These are phyloP conservation scores for Mycena sanguinolenta DNA, from an alignment of 768 basidiomycete genomes.

Conservation along the genomic window DNA sequence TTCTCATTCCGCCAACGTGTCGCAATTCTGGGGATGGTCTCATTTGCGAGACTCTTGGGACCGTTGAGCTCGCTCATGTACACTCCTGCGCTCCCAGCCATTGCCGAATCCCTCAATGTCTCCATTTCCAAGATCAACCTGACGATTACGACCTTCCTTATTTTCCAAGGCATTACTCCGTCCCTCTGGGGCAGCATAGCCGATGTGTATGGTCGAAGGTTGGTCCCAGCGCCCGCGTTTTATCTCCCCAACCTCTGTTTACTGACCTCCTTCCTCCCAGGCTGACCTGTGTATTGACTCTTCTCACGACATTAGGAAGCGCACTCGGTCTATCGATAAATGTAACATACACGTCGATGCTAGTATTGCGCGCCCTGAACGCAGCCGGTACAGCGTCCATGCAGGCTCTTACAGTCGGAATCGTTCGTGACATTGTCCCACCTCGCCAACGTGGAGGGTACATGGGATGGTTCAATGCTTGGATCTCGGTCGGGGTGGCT, in stretches of 20 bases:
- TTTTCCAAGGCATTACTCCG: conserved; percentile 8
- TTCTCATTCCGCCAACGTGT: conserved; percentile 3
- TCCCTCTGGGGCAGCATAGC: conserved; percentile 7
- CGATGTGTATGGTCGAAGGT: conserved; percentile 2
- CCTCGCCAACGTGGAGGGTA: conserved; percentile 8
- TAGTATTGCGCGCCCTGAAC: conserved; percentile 1
- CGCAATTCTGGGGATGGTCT: conserved; percentile 8
- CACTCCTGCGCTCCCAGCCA: conserved; percentile 5
- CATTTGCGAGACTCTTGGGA: background rate
- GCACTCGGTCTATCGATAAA: conserved; percentile 4
- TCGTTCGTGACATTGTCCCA: conserved; percentile 7
- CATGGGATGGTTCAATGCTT: conserved; percentile 7
- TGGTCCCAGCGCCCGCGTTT: background rate
- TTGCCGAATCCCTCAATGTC: conserved; percentile 1
- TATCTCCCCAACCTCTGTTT: background rate
- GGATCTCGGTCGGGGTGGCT: background rate
- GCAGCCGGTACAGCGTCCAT: conserved; percentile 4
- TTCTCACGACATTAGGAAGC: conserved; percentile 9
- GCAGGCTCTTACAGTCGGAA: conserved; percentile 1
- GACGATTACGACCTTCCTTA: conserved; percentile 6
- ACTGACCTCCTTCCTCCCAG: conserved; percentile 1
- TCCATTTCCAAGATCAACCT: background rate
- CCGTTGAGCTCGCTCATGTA: conserved; percentile 7
- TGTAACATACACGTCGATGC: conserved; percentile 8
- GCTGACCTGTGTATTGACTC: background rate